These are phyloP conservation scores for Chlamydomonas incerta DNA, from an alignment of 139 green algal genomes.

Conservation along the genomic window DNA sequence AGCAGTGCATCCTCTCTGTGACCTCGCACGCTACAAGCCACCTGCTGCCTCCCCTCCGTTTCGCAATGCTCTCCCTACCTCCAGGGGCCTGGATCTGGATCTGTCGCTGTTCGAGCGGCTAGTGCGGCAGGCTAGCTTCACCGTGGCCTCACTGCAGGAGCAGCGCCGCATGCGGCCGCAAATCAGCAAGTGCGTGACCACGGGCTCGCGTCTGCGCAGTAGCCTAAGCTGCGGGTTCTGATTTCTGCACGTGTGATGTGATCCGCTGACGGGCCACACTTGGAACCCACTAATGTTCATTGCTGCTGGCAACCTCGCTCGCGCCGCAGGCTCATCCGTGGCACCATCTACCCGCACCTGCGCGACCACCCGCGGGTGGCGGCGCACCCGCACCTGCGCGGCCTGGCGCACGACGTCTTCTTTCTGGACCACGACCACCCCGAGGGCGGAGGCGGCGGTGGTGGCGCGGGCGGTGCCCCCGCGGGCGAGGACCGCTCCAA, in stretches of 20 bases:
- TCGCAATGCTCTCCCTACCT: not conserved
- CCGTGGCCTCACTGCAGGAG: slow-evolving; percentile 57
- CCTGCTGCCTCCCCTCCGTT: too few relatives aligned
- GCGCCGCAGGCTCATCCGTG: slow-evolving; percentile 55
- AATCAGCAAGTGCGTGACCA: slow-evolving; percentile 59
- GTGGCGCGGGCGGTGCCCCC: not conserved
- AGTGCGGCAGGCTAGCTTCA: slow-evolving; percentile 46
- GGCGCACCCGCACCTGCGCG: slow-evolving; percentile 57
- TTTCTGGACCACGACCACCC: slow-evolving; percentile 73
- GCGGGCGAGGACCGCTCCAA: slow-evolving; percentile 68
- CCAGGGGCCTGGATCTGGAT: slow-evolving; percentile 74
- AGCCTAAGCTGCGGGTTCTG: too few relatives aligned
- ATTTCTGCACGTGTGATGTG: too few relatives aligned
- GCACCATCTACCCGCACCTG: slow-evolving; percentile 64
- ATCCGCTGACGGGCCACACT: too few relatives aligned
- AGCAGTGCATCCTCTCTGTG: too few relatives aligned
- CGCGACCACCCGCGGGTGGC: slow-evolving; percentile 57
- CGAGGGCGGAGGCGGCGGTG: slow-evolving; percentile 66
- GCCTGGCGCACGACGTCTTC: slow-evolving; percentile 67
- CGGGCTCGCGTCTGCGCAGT: too few relatives aligned
- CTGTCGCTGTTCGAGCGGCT: slow-evolving; percentile 86
- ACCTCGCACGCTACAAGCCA: too few relatives aligned
- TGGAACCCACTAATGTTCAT: too few relatives aligned
- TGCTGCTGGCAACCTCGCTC: too few relatives aligned
- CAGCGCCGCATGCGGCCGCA: slow-evolving; percentile 81